Base-by-base conservation (phyloP, 768 basidiomycete species). In the Suillus fuscotomentosus region DNA sequence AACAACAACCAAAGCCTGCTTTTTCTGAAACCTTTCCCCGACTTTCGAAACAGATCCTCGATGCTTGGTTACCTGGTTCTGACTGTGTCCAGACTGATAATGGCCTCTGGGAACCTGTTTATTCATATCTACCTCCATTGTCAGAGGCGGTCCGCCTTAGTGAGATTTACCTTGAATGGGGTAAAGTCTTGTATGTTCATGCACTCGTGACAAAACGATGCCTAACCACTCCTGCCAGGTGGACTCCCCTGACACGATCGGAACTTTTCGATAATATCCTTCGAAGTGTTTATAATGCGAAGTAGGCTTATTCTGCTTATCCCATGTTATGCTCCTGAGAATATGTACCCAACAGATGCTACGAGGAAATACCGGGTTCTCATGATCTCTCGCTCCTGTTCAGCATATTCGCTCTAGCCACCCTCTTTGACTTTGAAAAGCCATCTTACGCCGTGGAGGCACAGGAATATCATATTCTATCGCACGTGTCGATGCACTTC, bases 121-220 rank as follows among this genome's bases (percentile, higher is more conserved):
- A 83, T 66, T 69, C 69, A 14, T 68, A 82, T 45, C 77, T 89
- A 2, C 90, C 91, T 6, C 77, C 84, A 0, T 75, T 85, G 3
- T 80, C 84, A 4, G 85, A 90, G 67, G 89, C 90, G 1, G 75
- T 83, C 15, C 81, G 79, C 17, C 76, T 91, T 22, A 88, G 85
- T 63, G 86, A 90, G 47, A 75, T 86, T 39, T 92, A 90, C 71
- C 75, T 90, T 45, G 85, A 88, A 62, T 81, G 85, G 72, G 88
- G 85, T 14, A 78, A 82, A 69, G 85, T 79, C 72, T 70, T 88
- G 88, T 89, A 67, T 70, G 85, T 77, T 20, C 60, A 41, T 42
- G 42, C 42, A 63, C 10, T 34, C 24, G 41, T 59, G 15, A 22
- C 45, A 38, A 47, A 27, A 17, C 11, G 61, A 41, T 27, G 38